phyloP scores from a whole-genome alignment of 148 eudicot genomes.

The Oxyria digyna region DNA sequence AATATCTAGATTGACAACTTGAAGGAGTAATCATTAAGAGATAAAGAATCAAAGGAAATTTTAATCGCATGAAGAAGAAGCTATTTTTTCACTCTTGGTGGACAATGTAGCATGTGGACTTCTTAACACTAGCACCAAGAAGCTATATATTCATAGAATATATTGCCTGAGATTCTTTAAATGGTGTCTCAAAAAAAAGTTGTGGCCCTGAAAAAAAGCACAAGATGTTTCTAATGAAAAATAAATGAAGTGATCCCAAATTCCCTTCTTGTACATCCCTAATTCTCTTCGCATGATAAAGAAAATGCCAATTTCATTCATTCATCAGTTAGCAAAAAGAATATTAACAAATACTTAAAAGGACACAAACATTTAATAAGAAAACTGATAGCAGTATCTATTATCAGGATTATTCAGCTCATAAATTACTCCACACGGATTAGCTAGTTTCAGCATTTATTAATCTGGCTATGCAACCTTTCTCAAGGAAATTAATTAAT shows the following conservation, averaged over 20 bases:
- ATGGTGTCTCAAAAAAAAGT: neutral
- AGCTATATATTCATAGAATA: neutral
- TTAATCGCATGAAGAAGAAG: too few relatives aligned
- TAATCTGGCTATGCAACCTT: constrained; percentile 30
- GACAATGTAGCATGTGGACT: neutral
- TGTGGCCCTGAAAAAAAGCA: neutral
- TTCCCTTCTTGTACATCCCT: neutral
- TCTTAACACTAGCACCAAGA: neutral
- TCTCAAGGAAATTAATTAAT: constrained; percentile 70
- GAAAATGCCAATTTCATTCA: neutral
- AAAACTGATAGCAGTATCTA: neutral
- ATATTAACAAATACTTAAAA: neutral
- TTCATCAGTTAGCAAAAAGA: neutral
- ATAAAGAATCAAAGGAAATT: too few relatives aligned
- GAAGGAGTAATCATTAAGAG: too few relatives aligned
- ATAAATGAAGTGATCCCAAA: neutral
- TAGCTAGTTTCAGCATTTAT: neutral
- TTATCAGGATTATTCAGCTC: neutral
- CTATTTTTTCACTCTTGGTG: too few relatives aligned
- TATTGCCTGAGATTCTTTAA: neutral
- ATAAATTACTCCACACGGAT: neutral
- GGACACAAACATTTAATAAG: neutral
- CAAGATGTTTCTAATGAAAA: neutral
- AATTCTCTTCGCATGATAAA: neutral
- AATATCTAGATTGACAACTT: too few relatives aligned